Conservation (phyloP, 2,329 filamentous ascomycete species). For the Sclerotinia nivalis region DNA sequence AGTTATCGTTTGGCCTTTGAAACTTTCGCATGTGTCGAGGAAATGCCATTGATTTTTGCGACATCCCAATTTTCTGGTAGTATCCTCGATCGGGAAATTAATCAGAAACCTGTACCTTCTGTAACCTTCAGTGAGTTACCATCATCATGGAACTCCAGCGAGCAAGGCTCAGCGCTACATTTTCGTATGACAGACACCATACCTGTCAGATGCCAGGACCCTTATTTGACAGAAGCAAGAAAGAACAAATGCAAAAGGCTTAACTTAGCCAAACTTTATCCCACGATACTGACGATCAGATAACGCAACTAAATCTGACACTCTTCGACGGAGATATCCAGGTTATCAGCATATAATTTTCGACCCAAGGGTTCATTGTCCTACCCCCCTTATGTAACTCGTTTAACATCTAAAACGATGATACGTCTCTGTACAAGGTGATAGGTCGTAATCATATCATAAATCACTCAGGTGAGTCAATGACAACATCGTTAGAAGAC, state of each 20-base stretch:
- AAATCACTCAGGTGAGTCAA: constrained; percentile 22
- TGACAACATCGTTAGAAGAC: background rate
- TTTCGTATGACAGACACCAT: background rate
- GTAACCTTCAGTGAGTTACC: background rate
- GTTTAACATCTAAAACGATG: background rate
- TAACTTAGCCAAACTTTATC: background rate
- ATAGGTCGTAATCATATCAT: background rate
- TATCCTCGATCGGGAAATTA: background rate
- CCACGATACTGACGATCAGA: background rate
- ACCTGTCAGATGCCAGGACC: constrained; percentile 4
- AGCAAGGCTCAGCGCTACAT: constrained; percentile 8
- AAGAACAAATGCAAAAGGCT: background rate
- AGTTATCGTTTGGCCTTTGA: background rate
- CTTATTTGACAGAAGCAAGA: background rate
- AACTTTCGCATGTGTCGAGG: background rate
- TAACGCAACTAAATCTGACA: constrained; percentile 4
- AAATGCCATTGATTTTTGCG: background rate
- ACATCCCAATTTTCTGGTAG: background rate
- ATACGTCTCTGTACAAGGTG: constrained; percentile 12
- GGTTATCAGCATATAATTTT: background rate
- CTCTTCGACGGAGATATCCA: background rate
- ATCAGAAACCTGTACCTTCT: background rate
- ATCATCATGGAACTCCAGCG: background rate
- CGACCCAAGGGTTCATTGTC: background rate
- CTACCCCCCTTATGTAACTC: constrained; percentile 18